Evolutionary conservation across 495 filamentous ascomycete genomes (phyloP), one percentile per base, ranked within the genome.

Genomic region (Penicillium arizonense): DNA sequence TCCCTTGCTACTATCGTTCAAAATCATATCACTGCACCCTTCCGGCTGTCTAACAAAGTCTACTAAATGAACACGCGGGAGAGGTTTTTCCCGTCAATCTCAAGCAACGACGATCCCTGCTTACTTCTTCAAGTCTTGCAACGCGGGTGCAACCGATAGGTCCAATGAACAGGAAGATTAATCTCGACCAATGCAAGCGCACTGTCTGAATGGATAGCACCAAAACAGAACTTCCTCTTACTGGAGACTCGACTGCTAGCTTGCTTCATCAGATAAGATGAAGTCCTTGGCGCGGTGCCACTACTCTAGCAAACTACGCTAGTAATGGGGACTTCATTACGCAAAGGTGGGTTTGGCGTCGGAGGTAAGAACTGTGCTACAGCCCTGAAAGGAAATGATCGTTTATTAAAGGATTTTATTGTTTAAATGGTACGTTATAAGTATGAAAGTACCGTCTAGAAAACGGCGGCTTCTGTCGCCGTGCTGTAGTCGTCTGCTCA

Each of bases 231-330:
- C 9, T 24, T 42, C 4, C n/a, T 37, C 33, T 20, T 12, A 47
- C 18, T 47, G 44, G 32, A 8, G 18, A 24, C 20, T 23, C 4
- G 11, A 1, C 8, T 13, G 33, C 16, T 47, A 24, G 44, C 44
- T 36, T 13, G 32, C 33, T 34, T 21, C 44, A 47, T 47, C 44
- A 47, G 44, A 47, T 47, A 47, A 47, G 44, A 47, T 47, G 44
- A 47, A 36, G 20, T 12, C 20, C 39, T 42, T 42, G 39, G 39
- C 39, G 13, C 18, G 8, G 20, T 24, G 12, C 20, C 9, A 24
- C 39, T 2, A 9, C 21, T 23, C 14, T 42, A 11, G 21, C 18
- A n/a, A 30, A 26, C 39, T 23, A 12, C 44, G 44, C 44, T 36
- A 47, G 36, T 47, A 34, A 47, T 5, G 44, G 6, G 44, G 44